Conservation (phyloP, 1,284 basidiomycete genomes). For the Ganoderma resinaceum region DNA sequence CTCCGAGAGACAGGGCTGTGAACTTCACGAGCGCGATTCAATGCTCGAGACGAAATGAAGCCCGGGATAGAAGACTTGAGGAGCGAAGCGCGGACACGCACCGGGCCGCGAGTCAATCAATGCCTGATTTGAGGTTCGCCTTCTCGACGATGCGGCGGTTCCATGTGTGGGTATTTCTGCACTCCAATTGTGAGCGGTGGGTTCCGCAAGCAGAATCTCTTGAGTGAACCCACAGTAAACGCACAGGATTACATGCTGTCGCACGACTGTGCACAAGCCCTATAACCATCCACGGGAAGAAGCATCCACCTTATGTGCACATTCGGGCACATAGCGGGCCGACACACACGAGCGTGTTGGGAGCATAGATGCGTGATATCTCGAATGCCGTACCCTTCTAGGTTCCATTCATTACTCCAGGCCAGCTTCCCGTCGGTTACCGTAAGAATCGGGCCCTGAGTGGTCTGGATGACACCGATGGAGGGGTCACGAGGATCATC, state of each 20-base stretch:
- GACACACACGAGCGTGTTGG: background rate
- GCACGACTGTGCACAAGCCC: background rate
- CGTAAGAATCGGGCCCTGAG: background rate
- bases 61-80: background rate
- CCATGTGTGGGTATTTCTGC: background rate
- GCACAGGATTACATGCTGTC: background rate
- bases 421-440: background rate
- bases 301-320: background rate
- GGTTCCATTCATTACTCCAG: background rate
- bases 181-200: background rate
- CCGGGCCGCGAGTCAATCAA: background rate
- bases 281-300: background rate
- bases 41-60: constrained; percentile 4
- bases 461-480: background rate
- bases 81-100: background rate
- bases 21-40: background rate
- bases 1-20: background rate
- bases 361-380: background rate
- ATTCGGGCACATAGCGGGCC: background rate
- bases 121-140: background rate
- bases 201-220: background rate
- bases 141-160: background rate
- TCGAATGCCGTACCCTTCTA: background rate
- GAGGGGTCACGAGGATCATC: background rate
- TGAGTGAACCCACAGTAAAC: background rate